A percentile compares a stretch with the other conserved stretches of the same genome.
phyloP scores from a whole-genome alignment of 148 eudicot species.

The Polygonum maritimum region DNA sequence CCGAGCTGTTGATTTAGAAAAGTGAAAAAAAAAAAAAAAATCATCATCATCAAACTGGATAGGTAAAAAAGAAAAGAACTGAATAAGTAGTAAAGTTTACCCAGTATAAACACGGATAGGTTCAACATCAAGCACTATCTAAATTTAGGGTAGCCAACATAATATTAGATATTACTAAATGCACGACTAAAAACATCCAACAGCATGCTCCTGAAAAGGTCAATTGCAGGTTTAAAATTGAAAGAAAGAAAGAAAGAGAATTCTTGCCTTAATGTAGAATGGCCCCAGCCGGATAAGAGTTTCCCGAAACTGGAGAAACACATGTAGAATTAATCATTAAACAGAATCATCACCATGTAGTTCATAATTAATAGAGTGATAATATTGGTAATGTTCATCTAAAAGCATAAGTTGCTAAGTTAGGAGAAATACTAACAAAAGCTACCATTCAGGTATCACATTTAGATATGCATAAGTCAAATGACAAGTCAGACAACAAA shows the following conservation, averaged over 20 bases:
- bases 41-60: neutral
- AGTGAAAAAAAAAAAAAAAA: conserved; percentile 1
- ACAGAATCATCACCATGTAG: neutral
- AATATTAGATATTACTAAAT: neutral
- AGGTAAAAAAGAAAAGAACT: neutral
- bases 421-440: neutral
- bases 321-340: neutral
- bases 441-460: neutral
- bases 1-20: conserved; percentile 55
- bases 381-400: neutral
- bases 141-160: neutral
- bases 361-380: neutral
- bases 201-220: conserved; percentile 1
- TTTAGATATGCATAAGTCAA: neutral
- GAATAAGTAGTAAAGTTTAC: neutral
- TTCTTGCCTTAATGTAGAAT: conserved; percentile 81
- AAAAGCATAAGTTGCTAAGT: neutral
- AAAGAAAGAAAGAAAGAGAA: neutral
- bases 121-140: neutral
- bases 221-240: neutral
- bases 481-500: neutral
- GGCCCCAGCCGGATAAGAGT: conserved; percentile 87
- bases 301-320: conserved; percentile 74
- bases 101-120: neutral
- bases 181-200: neutral